Percentiles rank a stretch among this genome's conserved stretches.
These are phyloP conservation scores for Malus asiatica DNA, from an alignment of 306 rosid species.

Conservation along the genomic window DNA sequence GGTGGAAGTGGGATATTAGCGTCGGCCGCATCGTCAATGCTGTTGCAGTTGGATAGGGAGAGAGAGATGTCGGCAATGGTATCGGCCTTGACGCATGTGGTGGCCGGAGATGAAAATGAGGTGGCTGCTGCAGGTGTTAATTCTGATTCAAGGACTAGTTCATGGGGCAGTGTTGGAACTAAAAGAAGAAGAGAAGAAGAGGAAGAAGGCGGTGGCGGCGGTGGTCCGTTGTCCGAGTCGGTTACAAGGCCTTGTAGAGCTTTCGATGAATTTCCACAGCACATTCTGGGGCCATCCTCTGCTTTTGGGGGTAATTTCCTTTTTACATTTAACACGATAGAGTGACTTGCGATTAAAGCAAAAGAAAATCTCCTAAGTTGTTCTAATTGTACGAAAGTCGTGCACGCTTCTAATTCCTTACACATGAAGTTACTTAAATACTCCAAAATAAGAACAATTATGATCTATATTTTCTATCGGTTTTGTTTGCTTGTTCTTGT, in stretches of 20 bases:
- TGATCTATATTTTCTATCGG: neutral
- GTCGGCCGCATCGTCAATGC: neutral
- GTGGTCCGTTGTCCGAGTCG: neutral
- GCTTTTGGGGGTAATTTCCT: neutral
- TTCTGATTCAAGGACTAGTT: neutral
- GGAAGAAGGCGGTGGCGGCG: neutral
- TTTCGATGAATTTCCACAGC: constrained; percentile 1
- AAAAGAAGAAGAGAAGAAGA: constrained; percentile 20
- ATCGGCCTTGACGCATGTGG: constrained; percentile 34
- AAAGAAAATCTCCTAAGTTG: too few relatives aligned
- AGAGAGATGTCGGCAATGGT: constrained; percentile 39
- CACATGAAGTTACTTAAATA: neutral
- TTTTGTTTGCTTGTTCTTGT: neutral
- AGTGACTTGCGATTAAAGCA: too few relatives aligned
- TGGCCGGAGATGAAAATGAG: constrained; percentile 17
- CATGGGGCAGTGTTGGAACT: neutral
- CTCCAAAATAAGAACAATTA: neutral
- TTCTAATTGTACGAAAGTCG: neutral
- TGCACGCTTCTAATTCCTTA: neutral
- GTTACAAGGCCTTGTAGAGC: neutral
- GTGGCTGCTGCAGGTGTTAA: neutral
- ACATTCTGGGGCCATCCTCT: neutral
- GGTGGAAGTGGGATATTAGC: neutral
- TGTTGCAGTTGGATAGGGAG: constrained; percentile 23
- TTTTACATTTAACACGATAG: neutral